Base-by-base conservation (phyloP, 768 basidiomycete genomes). In the Pleurotus tuoliensis region DNA sequence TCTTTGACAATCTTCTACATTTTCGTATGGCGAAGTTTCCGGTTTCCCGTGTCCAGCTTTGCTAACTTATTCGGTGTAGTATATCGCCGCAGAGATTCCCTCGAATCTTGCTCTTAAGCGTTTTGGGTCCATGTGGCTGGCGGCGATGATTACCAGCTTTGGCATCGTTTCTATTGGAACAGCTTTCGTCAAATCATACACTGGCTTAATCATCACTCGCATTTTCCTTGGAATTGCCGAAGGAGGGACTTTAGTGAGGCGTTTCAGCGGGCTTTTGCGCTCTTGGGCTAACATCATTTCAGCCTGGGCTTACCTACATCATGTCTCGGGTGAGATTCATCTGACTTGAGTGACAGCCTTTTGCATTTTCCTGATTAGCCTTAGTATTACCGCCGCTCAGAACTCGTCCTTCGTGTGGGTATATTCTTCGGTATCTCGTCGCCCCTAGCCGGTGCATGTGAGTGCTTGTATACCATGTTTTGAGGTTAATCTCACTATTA, bases 161-260 rank as follows among this genome's bases (percentile, higher is more conserved):
- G 76, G 77, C 2, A 57, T 68, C 4, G 61, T 74, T 15, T 68
- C 75, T 5, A 69, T 78, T 12, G 69, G 68, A n/a, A 73, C 75
- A 0, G 76, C 76, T 0, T 78, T 78, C 45, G 67, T 76, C 18
- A 64, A 67, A 39, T 70, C 66, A 25, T 74, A 69, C 55, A 55
- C 62, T 3, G 68, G 67, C 1, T 61, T 78, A 30, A 64, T 78
- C 6, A 70, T 63, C 5, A 75, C 73, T 0, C 62, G 76, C 25
- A 66, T 76, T 1, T 70, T 78, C 47, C 65, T 78, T 11, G 75
- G 76, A 22, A 65, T 77, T 12, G 69, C 74, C 25, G 76, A 78
- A 59, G 74, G 73, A 12, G 76, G 76, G 25, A 75, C 75, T 0
- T 57, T 78, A 65, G 76, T 75, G 46, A 22, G 70, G 63, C 20